These are phyloP conservation scores for Actinomucor elegans DNA, from an alignment of 371 early-diverging fungal genomes.

Conservation along the genomic window DNA sequence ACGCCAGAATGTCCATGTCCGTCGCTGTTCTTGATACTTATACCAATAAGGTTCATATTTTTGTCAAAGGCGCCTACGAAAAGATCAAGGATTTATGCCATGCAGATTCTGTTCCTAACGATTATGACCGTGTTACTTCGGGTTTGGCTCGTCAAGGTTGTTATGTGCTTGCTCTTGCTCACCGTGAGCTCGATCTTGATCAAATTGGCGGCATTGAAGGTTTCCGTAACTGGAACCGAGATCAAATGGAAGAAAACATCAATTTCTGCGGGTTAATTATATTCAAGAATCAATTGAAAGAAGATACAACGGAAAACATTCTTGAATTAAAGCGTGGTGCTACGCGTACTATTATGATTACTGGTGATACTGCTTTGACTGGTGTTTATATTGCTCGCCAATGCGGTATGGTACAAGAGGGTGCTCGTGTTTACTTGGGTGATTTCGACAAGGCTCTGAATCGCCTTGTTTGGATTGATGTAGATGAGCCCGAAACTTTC, in stretches of 20 bases:
- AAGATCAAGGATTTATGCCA: constrained; percentile 62
- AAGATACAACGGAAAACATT: constrained; percentile 72
- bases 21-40: constrained; percentile 65
- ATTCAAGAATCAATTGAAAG: constrained; percentile 88
- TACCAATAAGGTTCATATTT: constrained; percentile 65
- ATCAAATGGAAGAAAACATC: constrained; percentile 69
- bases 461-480: constrained; percentile 54
- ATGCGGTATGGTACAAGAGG: constrained; percentile 65
- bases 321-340: constrained; percentile 73
- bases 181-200: constrained; percentile 49
- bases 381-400: constrained; percentile 84
- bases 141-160: constrained; percentile 72
- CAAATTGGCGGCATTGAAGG: constrained; percentile 38
- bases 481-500: constrained; percentile 44
- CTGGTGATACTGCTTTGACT: constrained; percentile 91
- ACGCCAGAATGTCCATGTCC: constrained; percentile 83
- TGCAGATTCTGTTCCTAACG: constrained; percentile 57
- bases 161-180: constrained; percentile 78
- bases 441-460: constrained; percentile 37
- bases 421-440: constrained; percentile 47
- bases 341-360: constrained; percentile 86
- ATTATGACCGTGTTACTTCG: constrained; percentile 60
- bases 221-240: constrained; percentile 50
- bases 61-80: constrained; percentile 86
- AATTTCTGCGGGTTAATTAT: constrained; percentile 74